Conservation (phyloP, 805 yeast species). For the Candida maesae region DNA sequence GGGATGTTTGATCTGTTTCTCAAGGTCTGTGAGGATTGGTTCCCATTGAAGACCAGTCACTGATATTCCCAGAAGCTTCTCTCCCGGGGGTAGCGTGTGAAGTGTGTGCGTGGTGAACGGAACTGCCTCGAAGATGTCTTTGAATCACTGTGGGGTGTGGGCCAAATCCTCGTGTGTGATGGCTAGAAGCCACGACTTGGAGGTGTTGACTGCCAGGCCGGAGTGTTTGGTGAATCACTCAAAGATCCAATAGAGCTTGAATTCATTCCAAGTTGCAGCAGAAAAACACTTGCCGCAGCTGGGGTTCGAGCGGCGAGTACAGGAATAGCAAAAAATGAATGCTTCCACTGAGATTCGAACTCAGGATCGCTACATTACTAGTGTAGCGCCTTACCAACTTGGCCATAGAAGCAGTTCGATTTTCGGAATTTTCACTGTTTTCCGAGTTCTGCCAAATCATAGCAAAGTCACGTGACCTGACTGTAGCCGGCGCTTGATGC, state of each 20-base stretch:
- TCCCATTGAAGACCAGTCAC: not conserved
- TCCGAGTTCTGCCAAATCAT: no score
- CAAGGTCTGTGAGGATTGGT: not conserved
- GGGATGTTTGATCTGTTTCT: not conserved
- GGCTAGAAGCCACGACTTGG: no score
- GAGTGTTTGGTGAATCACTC: no score
- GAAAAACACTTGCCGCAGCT: not conserved
- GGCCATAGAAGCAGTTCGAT: slow-evolving; percentile 44
- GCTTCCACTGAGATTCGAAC: slow-evolving; percentile 73
- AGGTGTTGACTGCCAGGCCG: no score
- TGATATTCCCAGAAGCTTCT: not conserved
- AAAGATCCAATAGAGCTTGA: no score
- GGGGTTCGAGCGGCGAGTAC: not conserved
- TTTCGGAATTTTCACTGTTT: not conserved
- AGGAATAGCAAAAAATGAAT: slow-evolving; percentile 23
- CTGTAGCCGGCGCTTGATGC: no score
- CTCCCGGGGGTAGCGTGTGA: not conserved
- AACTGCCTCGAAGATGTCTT: no score
- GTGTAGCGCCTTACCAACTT: slow-evolving; percentile 80
- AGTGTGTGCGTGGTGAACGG: no score
- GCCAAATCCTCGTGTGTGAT: no score
- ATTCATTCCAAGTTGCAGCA: no score
- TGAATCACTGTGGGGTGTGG: no score
- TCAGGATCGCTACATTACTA: slow-evolving; percentile 81
- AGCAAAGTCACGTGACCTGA: no score